These are phyloP conservation scores for Elsinoe fawcettii DNA, from an alignment of 2,329 filamentous ascomycete species.

Conservation along the genomic window DNA sequence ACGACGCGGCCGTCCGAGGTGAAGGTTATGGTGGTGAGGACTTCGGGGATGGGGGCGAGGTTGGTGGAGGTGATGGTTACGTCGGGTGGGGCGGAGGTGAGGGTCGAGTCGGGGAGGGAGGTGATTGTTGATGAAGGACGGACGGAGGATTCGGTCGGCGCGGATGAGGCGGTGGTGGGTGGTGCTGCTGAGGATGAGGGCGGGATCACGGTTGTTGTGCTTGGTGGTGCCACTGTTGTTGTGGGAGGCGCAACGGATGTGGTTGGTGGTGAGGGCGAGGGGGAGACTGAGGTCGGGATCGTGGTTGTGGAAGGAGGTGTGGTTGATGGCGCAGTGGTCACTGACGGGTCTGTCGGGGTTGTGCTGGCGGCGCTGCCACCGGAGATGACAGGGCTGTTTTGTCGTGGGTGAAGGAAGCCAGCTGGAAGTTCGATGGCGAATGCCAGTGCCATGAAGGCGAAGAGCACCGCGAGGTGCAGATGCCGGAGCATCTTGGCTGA, in stretches of 20 bases:
- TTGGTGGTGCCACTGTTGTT: conserved; percentile 16
- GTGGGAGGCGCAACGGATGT: conserved; percentile 15
- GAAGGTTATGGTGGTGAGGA: conserved; percentile 36
- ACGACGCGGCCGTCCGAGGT: conserved; percentile 32
- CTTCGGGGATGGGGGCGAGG: conserved; percentile 27
- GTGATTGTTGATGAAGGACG: conserved; percentile 15
- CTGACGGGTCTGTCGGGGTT: not conserved
- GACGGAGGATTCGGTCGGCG: conserved; percentile 22
- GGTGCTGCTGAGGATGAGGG: conserved; percentile 20
- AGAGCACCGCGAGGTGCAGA: conserved; percentile 14
- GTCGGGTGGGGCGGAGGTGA: conserved; percentile 21
- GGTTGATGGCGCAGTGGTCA: conserved; percentile 12
- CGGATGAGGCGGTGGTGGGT: conserved; percentile 26
- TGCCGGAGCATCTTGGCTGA: conserved; percentile 12
- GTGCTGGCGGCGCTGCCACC: not conserved
- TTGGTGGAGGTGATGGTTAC: conserved; percentile 30
- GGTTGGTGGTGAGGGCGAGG: conserved; percentile 15
- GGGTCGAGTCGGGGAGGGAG: conserved; percentile 18
- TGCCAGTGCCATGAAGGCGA: conserved; percentile 9
- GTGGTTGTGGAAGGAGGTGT: conserved; percentile 17
- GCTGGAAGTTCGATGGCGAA: not conserved
- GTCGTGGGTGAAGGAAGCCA: conserved; percentile 7
- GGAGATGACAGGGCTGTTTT: not conserved
- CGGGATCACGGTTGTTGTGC: conserved; percentile 18
- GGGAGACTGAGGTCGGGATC: conserved; percentile 13